Evolutionary conservation across 306 rosid genomes (phyloP), one percentile per base, ranked within the genome.

Genomic region (Cicer arietinum): DNA sequence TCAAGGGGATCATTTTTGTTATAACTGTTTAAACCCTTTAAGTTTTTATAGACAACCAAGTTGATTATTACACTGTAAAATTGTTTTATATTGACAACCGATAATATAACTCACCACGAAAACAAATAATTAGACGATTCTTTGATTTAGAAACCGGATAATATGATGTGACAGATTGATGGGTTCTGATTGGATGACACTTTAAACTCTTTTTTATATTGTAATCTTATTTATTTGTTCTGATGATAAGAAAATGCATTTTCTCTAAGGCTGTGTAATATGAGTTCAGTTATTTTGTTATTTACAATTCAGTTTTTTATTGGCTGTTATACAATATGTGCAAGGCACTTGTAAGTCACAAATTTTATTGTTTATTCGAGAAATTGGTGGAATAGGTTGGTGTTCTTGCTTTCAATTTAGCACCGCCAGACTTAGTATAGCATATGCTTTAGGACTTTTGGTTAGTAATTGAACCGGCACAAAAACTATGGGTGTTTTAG

Each of bases 1-100:
- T 56, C 61, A 79, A n/a, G 54, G 6, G 44, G 57, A 66, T 74
- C 30, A 25, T 62, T 44, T 4, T 43, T 71, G 64, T 52, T 64
- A 69, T 59, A 13, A 43, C 17, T 69, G 42, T 66, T 53, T 16
- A 42, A 66, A 66, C 50, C 22, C 59, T 47, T 62, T 65, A 52
- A 7, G 3, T 25, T 25, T 25, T 25, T 3, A 25, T 25, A 25
- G 35, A 25, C 35, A 25, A 25, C 35, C 3, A 25, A 25, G 35
- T 25, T 25, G 35, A 25, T 14, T 14, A 14, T 14, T 25, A 3
- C 35, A 4, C 35, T 2, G 35, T 25, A 25, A 25, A 25, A 25
- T 25, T 25, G 35, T 25, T 25, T 25, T 25, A 25, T 4, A 25
- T 0, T 25, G 35, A 25, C 35, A 25, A 25, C 35, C 35, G 3